These are phyloP conservation scores for Aspergillus olivimuriae DNA, from an alignment of 495 filamentous ascomycete genomes.

Conservation along the genomic window DNA sequence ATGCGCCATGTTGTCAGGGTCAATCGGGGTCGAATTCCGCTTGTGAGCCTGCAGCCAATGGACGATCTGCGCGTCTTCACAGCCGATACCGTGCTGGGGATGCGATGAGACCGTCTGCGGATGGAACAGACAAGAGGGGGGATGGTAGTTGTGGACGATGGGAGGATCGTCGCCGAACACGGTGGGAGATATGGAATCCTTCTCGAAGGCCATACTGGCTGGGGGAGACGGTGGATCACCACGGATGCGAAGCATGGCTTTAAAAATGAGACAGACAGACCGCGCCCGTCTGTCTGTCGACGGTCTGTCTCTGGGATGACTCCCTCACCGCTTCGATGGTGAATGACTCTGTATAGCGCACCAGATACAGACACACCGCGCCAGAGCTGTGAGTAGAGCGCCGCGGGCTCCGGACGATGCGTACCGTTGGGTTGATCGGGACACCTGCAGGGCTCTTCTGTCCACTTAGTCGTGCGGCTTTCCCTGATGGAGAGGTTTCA, in stretches of 20 bases:
- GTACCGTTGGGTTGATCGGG: constrained; percentile 15
- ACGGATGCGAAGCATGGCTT: constrained; percentile 10
- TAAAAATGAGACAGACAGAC: constrained; percentile 12
- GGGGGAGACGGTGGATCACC: constrained; percentile 5
- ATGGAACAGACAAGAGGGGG: too few species aligned
- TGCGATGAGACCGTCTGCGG: too few species aligned
- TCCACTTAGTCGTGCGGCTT: constrained; percentile 8
- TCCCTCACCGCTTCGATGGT: constrained; percentile 15
- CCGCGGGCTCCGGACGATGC: constrained; percentile 9
- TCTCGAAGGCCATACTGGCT: constrained; percentile 1
- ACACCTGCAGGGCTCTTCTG: constrained; percentile 24
- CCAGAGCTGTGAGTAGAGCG: constrained; percentile 7
- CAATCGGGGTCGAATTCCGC: too few species aligned
- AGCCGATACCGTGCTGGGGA: too few species aligned
- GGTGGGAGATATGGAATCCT: constrained; percentile 2
- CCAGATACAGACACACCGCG: not conserved
- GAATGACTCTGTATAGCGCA: not conserved
- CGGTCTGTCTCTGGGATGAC: constrained; percentile 1
- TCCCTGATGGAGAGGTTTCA: constrained; percentile 27
- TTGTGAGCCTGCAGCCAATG: too few species aligned
- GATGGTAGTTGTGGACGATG: constrained; percentile 3
- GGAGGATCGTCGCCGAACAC: not conserved
- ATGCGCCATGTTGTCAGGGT: constrained; percentile 4
- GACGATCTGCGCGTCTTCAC: too few species aligned
- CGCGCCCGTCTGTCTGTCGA: not conserved